Conservation (phyloP, 352 stramenopile genomes). For the Phytophthora melonis region DNA sequence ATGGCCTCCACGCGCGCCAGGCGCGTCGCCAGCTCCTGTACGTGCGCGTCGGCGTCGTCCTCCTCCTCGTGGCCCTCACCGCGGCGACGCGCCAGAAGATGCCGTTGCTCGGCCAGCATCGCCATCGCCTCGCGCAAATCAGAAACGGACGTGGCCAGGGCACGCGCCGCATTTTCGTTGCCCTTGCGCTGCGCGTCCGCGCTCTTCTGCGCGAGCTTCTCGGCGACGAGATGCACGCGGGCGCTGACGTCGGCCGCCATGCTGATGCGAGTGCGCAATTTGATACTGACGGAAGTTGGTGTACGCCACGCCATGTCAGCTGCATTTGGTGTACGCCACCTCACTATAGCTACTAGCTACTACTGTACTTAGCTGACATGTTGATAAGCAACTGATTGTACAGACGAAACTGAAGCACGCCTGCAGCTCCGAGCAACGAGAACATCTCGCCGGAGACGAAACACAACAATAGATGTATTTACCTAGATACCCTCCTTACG, state of each 20-base stretch:
- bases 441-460: no score
- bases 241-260: slow-evolving; percentile 68
- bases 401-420: no score
- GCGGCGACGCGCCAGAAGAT: slow-evolving; percentile 44
- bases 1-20: slow-evolving; percentile 61
- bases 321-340: no score
- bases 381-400: no score
- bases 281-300: not conserved
- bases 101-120: slow-evolving; percentile 67
- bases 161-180: slow-evolving; percentile 56
- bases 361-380: no score
- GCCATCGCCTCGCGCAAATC: slow-evolving; percentile 65
- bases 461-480: no score
- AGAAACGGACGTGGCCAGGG: slow-evolving; percentile 55
- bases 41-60: slow-evolving; percentile 30
- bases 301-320: not conserved
- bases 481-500: no score
- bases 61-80: slow-evolving; percentile 37
- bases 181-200: slow-evolving; percentile 71
- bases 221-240: slow-evolving; percentile 75
- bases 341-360: no score
- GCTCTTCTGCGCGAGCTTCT: slow-evolving; percentile 78
- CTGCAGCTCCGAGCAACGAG: no score
- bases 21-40: slow-evolving; percentile 48
- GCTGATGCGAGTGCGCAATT: not conserved